A percentile compares a stretch with the other conserved stretches of the same genome.
These are phyloP conservation scores for Coniferiporia weirii DNA, from an alignment of 1,284 basidiomycete genomes.

Conservation along the genomic window DNA sequence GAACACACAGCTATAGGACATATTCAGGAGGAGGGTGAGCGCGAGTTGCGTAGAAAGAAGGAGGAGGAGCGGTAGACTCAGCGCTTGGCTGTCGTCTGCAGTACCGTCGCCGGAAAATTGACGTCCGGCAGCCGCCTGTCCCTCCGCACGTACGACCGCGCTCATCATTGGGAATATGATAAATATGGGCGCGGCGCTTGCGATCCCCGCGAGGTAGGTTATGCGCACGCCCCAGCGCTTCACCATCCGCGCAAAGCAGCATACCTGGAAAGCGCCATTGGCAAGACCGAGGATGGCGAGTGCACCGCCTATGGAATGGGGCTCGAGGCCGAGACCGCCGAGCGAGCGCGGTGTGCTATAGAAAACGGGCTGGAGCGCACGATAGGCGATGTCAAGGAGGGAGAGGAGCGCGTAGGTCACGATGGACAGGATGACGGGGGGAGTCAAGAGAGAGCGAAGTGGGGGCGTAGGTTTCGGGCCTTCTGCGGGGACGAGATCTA, in stretches of 20 bases:
- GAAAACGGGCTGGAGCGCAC: conserved; percentile 39
- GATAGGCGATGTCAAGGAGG: conserved; percentile 35
- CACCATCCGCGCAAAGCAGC: conserved; percentile 17
- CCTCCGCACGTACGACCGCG: conserved; percentile 9
- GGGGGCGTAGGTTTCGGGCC: conserved; percentile 20
- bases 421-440: conserved; percentile 36
- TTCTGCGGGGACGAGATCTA: neutral
- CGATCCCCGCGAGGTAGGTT: conserved; percentile 12
- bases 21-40: conserved; percentile 13
- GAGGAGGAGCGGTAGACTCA: neutral
- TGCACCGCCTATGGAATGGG: conserved; percentile 37
- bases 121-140: neutral
- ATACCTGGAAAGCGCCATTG: conserved; percentile 21
- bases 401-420: conserved; percentile 37
- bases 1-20: conserved; percentile 25
- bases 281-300: conserved; percentile 25
- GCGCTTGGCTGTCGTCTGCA: neutral
- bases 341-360: conserved; percentile 37
- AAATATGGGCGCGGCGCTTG: conserved; percentile 14
- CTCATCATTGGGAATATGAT: conserved; percentile 16
- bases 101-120: neutral
- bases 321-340: conserved; percentile 37
- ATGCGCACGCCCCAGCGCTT: conserved; percentile 8
- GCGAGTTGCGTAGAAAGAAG: conserved; percentile 7
- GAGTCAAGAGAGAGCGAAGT: conserved; percentile 31